phyloP scores from a whole-genome alignment of 768 basidiomycete genomes.

The Suillus tomentosus region DNA sequence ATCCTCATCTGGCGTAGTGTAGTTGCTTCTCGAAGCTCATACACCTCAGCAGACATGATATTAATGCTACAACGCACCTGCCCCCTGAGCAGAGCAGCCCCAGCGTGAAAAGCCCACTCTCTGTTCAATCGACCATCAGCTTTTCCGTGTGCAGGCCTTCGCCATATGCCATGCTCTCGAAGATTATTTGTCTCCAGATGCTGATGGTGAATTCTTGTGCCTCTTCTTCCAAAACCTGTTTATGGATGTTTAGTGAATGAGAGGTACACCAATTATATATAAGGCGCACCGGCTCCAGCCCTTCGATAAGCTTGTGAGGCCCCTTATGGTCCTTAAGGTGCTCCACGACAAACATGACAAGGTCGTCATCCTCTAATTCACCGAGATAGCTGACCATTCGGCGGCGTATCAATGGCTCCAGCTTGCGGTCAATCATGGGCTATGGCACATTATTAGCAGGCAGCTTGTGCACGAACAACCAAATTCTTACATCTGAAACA shows the following conservation, averaged over 20 bases:
- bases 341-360: slow-evolving; percentile 92
- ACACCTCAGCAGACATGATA: slow-evolving; percentile 42
- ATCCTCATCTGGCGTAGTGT: slow-evolving; percentile 20
- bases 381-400: slow-evolving; percentile 88
- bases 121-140: slow-evolving; percentile 68
- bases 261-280: background rate
- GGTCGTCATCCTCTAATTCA: slow-evolving; percentile 90
- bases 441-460: slow-evolving; percentile 33
- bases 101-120: slow-evolving; percentile 21
- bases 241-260: slow-evolving; percentile 9
- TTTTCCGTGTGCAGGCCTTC: slow-evolving; percentile 87
- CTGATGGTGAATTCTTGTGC: slow-evolving; percentile 74
- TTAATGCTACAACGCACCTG: slow-evolving; percentile 68
- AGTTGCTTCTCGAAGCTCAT: slow-evolving; percentile 29
- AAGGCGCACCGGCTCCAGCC: slow-evolving; percentile 81
- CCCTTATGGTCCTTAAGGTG: slow-evolving; percentile 90
- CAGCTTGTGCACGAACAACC: slow-evolving; percentile 5
- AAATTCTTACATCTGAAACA: slow-evolving; percentile 71
- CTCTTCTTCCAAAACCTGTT: slow-evolving; percentile 90
- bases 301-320: slow-evolving; percentile 84
- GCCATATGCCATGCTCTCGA: slow-evolving; percentile 92
- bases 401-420: slow-evolving; percentile 81
- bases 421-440: slow-evolving; percentile 81
- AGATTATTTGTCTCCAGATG: slow-evolving; percentile 91
- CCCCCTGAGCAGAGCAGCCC: slow-evolving; percentile 36